These are phyloP conservation scores for Phytophthora boehmeriae DNA, from an alignment of 352 stramenopile genomes.

Conservation along the genomic window DNA sequence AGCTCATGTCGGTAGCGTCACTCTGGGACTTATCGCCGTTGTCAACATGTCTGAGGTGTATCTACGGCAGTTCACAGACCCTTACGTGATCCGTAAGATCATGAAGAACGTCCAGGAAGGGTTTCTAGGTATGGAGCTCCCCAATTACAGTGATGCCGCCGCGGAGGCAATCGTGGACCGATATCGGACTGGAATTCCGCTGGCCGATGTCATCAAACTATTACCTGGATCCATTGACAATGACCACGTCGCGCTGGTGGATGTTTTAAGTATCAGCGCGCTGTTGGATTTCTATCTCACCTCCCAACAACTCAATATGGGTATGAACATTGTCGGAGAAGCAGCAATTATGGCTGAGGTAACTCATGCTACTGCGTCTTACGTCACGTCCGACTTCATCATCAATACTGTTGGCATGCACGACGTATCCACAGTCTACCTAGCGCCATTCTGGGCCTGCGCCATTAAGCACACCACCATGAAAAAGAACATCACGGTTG, in stretches of 20 bases:
- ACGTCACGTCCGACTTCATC: constrained; percentile 41
- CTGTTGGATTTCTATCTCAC: constrained; percentile 32
- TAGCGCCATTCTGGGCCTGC: constrained; percentile 53
- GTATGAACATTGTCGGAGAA: constrained; percentile 42
- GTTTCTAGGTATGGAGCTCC: constrained; percentile 23
- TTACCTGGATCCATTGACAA: constrained; percentile 29
- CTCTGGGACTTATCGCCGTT: constrained; percentile 26
- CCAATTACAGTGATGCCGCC: constrained; percentile 30
- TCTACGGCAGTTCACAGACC: constrained; percentile 43
- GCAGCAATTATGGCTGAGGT: constrained; percentile 46
- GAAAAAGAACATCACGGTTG: constrained; percentile 34
- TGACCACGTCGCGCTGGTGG: constrained; percentile 34
- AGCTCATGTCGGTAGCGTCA: constrained; percentile 27
- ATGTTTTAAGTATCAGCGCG: constrained; percentile 30
- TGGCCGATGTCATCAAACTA: constrained; percentile 25
- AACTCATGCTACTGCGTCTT: constrained; percentile 31
- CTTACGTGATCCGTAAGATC: constrained; percentile 37
- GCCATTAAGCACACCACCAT: constrained; percentile 47
- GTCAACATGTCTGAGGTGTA: constrained; percentile 39
- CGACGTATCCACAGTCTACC: constrained; percentile 32
- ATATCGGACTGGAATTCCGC: constrained; percentile 35
- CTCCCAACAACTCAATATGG: constrained; percentile 41
- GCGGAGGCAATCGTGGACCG: constrained; percentile 29
- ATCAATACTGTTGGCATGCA: constrained; percentile 44
- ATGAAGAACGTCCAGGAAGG: constrained; percentile 47